Evolutionary conservation across 2,329 filamentous ascomycete species (phyloP), one percentile per base, ranked within the genome.

Genomic region (Dactylellina sp.): DNA sequence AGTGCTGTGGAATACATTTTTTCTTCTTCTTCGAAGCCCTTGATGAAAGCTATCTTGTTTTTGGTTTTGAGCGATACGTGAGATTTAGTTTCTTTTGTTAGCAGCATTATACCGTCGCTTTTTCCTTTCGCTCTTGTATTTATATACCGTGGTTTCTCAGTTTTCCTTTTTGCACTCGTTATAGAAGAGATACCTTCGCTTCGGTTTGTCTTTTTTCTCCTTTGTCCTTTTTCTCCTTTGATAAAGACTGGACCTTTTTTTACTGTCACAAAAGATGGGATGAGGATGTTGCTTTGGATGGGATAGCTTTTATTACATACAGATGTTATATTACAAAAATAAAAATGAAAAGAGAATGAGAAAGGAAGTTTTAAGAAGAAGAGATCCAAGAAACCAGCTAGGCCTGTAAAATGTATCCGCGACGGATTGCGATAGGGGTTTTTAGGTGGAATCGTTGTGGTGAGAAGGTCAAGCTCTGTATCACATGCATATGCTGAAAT

Each of bases 151-250:
- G 6, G 9, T 28, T 25, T 32, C 9, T 25, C 12, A 14, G 42
- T 55, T 47, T 40, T 42, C 12, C 44, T 1, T 22, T 49, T 14
- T 46, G 62, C 44, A 28, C 46, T 68, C 53, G 46, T 60, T 60
- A 68, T 68, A 68, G 63, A 68, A 52, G 44, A 68, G 63, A 68
- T 68, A 68, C 63, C 63, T 68, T 68, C 63, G 53, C 24, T 66
- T 66, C 25, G 35, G 28, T 52, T 24, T 40, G 24, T 18, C 44
- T 49, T 24, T 40, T 40, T 7, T 40, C 14, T 40, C 14, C 6
- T 40, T 7, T 40, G 6, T 40, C 9, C 12, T 40, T 40, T 40
- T 14, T 40, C 14, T 14, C 9, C 28, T 32, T 32, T 32, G 28
- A n/a, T n/a, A n/a, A n/a, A n/a, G n/a, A n/a, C 28, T 32, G 4